Percentiles rank a stretch among this genome's conserved stretches.
Conservation (phyloP, 768 basidiomycete genomes). For the Strobilomyces confusus region DNA sequence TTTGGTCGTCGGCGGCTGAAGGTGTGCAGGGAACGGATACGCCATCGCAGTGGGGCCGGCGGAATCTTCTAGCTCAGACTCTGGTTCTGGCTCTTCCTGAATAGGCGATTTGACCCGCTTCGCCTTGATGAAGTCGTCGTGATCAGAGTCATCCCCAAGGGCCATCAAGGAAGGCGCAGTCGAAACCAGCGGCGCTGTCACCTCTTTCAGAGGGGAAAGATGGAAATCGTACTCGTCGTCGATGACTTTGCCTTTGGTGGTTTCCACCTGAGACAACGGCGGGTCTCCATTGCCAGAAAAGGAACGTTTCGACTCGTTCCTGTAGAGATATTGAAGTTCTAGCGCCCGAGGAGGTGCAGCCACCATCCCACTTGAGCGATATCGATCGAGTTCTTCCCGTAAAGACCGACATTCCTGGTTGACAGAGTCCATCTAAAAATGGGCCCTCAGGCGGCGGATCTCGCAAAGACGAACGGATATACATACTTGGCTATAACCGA, state of each 20-base stretch:
- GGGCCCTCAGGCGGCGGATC: constrained; percentile 7
- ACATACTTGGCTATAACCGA: constrained; percentile 35
- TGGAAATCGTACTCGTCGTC: constrained; percentile 29
- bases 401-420: constrained; percentile 26
- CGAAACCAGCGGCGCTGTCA: constrained; percentile 23
- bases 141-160: constrained; percentile 29
- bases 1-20: constrained; percentile 20
- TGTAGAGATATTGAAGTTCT: constrained; percentile 24
- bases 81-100: constrained; percentile 21
- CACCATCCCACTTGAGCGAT: constrained; percentile 12
- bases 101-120: constrained; percentile 20
- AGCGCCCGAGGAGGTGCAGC: constrained; percentile 14
- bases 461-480: constrained; percentile 1
- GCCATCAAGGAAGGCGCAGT: constrained; percentile 29
- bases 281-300: constrained; percentile 14
- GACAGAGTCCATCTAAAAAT: constrained; percentile 20
- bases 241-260: constrained; percentile 20
- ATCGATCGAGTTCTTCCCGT: constrained; percentile 27
- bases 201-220: constrained; percentile 30
- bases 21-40: constrained; percentile 27
- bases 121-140: constrained; percentile 22
- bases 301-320: constrained; percentile 20
- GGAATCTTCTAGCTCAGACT: constrained; percentile 25
- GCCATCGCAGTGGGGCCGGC: not conserved
- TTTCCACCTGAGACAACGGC: constrained; percentile 11